Percentiles rank a stretch among this genome's conserved stretches.
Evolutionary conservation across 805 yeast genomes (phyloP).

Genomic region (Sungouiozyma ichnusensis): DNA sequence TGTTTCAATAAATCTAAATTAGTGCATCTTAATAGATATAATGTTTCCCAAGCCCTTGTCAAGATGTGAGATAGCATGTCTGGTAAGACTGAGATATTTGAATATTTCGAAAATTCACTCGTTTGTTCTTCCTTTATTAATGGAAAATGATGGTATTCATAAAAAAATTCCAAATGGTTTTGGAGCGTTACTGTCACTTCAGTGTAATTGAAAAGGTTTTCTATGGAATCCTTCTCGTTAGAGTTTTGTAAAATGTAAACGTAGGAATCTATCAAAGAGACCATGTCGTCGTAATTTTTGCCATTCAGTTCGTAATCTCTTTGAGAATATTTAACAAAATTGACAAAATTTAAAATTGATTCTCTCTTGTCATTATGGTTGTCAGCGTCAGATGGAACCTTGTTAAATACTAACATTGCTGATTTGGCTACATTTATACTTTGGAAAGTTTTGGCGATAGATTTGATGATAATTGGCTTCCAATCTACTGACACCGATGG

Average conservation of each 20-base stretch:
- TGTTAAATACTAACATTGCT: slow-evolving; percentile 28
- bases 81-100: slow-evolving; percentile 17
- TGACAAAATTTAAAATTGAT: slow-evolving; percentile 28
- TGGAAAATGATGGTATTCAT: slow-evolving; percentile 8
- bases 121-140: slow-evolving; percentile 7
- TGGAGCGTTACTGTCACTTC: slow-evolving; percentile 6
- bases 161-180: slow-evolving; percentile 9
- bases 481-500: slow-evolving; percentile 8
- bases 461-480: slow-evolving; percentile 22
- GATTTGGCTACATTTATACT: slow-evolving; percentile 28
- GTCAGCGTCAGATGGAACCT: slow-evolving; percentile 2
- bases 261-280: slow-evolving; percentile 25
- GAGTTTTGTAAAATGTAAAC: slow-evolving; percentile 14
- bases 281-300: slow-evolving; percentile 29
- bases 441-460: slow-evolving; percentile 39
- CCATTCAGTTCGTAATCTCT: slow-evolving; percentile 30
- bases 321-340: slow-evolving; percentile 33
- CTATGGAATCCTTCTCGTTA: slow-evolving; percentile 7
- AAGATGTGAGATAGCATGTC: slow-evolving; percentile 9
- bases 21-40: slow-evolving; percentile 13
- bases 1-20: slow-evolving; percentile 11
- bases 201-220: slow-evolving; percentile 12
- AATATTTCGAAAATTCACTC: slow-evolving; percentile 8
- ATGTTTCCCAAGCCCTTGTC: slow-evolving; percentile 17
- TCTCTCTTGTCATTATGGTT: slow-evolving; percentile 16